A percentile compares a stretch with the other conserved stretches of the same genome.
These are phyloP conservation scores for Cubamyces sp. DNA, from an alignment of 768 basidiomycete genomes.

Conservation along the genomic window DNA sequence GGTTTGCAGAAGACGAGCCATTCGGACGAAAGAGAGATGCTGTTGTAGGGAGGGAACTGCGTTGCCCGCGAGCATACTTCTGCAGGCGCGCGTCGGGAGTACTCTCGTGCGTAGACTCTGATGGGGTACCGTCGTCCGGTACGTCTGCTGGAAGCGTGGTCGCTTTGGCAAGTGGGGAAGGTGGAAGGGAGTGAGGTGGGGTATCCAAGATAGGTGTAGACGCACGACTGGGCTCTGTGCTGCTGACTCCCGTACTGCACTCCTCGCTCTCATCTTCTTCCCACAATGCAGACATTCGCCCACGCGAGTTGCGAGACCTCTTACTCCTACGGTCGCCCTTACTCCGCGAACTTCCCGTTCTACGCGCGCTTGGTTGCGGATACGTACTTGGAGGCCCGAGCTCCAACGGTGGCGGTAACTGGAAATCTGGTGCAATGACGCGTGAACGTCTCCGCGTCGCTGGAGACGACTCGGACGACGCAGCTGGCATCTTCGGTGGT, in stretches of 20 bases:
- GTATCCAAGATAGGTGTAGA: conserved; percentile 28
- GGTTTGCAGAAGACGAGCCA: conserved; percentile 22
- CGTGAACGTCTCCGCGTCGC: conserved; percentile 14
- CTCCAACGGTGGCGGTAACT: conserved; percentile 18
- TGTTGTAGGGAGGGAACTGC: conserved; percentile 22
- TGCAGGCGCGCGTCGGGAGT: conserved; percentile 31
- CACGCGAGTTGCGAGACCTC: conserved; percentile 29
- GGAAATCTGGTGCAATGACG: conserved; percentile 19
- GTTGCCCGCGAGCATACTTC: conserved; percentile 30
- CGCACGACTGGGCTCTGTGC: conserved; percentile 31
- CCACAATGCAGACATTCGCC: conserved; percentile 42
- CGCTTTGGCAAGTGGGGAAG: conserved; percentile 17
- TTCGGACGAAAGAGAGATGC: conserved; percentile 23
- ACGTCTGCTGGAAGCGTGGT: conserved; percentile 7
- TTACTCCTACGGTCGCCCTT: conserved; percentile 28
- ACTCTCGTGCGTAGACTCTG: conserved; percentile 25
- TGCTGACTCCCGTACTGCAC: conserved; percentile 30
- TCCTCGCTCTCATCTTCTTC: conserved; percentile 44
- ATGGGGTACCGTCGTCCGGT: conserved; percentile 16
- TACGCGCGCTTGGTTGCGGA: conserved; percentile 14
- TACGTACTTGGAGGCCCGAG: conserved; percentile 1
- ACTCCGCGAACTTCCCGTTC: conserved; percentile 16
- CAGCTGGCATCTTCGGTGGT: conserved; percentile 33
- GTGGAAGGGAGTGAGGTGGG: conserved; percentile 18
- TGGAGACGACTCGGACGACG: conserved; percentile 6